phyloP scores from a whole-genome alignment of 2,329 filamentous ascomycete genomes.

The Beauveria rudraprayagi region DNA sequence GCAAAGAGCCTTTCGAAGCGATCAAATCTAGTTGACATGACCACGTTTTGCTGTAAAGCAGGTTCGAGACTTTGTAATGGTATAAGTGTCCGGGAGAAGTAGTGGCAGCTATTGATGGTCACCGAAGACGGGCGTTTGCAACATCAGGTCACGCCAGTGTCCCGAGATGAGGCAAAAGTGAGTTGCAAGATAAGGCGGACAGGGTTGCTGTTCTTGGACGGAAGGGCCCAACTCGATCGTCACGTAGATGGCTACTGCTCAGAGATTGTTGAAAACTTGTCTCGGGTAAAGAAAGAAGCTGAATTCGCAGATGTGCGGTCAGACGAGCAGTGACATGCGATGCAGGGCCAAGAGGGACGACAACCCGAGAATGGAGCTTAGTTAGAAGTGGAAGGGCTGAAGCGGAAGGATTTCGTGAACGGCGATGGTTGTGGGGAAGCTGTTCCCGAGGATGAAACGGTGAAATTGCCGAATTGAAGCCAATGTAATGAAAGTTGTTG shows the following conservation, averaged over 20 bases:
- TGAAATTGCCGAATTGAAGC: not conserved
- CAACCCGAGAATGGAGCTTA: not conserved
- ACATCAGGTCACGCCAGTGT: slow-evolving; percentile 1
- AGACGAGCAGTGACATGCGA: slow-evolving; percentile 6
- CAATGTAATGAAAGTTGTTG: not conserved
- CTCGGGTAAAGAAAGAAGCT: not conserved
- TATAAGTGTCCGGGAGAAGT: not conserved
- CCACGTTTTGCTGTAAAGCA: slow-evolving; percentile 14
- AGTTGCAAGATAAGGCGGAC: not conserved
- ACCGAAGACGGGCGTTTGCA: slow-evolving; percentile 9
- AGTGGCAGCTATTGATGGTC: not conserved
- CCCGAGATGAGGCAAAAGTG: slow-evolving; percentile 7
- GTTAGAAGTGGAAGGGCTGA: not conserved
- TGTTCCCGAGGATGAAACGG: not conserved
- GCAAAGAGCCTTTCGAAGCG: slow-evolving; percentile 46
- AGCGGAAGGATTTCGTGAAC: not conserved
- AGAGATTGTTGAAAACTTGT: not conserved
- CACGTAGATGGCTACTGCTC: not conserved
- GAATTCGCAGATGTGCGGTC: not conserved
- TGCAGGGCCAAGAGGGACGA: not conserved
- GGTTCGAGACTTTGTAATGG: not conserved
- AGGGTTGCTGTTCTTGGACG: not conserved
- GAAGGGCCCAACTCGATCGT: not conserved
- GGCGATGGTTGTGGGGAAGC: not conserved
- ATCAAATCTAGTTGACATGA: slow-evolving; percentile 42